phyloP scores from a whole-genome alignment of 352 stramenopile species.

The Elongisporangium undulatum region DNA sequence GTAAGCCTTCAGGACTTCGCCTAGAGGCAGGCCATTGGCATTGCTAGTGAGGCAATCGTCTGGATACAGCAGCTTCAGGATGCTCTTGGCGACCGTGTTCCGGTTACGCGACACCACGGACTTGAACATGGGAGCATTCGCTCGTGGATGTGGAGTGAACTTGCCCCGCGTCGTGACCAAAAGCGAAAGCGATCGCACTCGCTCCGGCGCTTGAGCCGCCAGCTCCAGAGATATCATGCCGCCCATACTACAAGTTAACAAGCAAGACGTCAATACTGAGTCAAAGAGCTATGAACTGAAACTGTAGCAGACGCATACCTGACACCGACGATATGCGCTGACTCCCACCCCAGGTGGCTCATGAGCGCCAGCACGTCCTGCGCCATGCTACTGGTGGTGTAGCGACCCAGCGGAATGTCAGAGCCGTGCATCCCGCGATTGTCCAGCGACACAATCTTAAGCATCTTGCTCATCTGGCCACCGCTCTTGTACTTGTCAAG shows the following conservation, averaged over 20 bases:
- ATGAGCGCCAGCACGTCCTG: constrained; percentile 35
- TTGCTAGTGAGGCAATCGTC: constrained; percentile 25
- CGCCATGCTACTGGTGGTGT: constrained; percentile 46
- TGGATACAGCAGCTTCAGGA: constrained; percentile 42
- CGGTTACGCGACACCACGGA: constrained; percentile 28
- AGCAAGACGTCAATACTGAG: too few relatives aligned
- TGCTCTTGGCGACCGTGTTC: constrained; percentile 18
- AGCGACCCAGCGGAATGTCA: constrained; percentile 23
- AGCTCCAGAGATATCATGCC: constrained; percentile 47
- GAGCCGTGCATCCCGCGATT: constrained; percentile 41
- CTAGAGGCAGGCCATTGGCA: constrained; percentile 22
- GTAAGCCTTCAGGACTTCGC: constrained; percentile 27
- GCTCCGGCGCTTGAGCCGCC: constrained; percentile 17
- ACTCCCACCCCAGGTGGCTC: constrained; percentile 34
- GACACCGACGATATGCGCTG: constrained; percentile 26
- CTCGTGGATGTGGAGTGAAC: constrained; percentile 21
- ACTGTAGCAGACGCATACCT: constrained; percentile 10
- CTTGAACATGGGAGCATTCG: constrained; percentile 18
- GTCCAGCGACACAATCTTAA: constrained; percentile 37
- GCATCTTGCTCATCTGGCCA: constrained; percentile 11
- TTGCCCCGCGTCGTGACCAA: constrained; percentile 33
- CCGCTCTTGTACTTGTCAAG: constrained; percentile 21
- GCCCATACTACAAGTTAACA: constrained; percentile 21
- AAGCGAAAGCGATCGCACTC: constrained; percentile 31
- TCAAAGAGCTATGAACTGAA: too few relatives aligned